Conservation (phyloP, 2,329 filamentous ascomycete species). For the Venturia effusa region DNA sequence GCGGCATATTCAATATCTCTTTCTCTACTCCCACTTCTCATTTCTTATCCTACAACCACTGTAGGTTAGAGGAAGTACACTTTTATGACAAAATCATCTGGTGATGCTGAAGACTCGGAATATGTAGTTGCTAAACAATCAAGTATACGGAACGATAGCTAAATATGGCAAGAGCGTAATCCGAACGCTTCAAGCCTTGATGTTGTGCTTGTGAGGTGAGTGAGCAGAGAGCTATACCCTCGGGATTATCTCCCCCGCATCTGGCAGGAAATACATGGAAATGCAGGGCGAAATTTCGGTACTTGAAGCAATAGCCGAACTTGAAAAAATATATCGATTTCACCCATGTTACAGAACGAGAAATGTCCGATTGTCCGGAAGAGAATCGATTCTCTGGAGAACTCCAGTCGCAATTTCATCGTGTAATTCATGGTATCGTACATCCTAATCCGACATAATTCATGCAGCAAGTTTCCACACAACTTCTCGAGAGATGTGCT, state of each 20-base stretch:
- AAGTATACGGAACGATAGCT: too few species aligned
- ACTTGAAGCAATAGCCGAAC: background rate
- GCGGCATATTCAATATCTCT: slow-evolving; percentile 1
- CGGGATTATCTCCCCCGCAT: background rate
- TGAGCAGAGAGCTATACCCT: background rate
- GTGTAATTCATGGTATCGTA: slow-evolving; percentile 1
- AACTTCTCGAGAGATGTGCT: background rate
- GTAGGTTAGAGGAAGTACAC: too few species aligned
- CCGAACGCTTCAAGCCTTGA: background rate
- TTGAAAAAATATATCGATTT: background rate
- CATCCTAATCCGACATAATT: background rate
- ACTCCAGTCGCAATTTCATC: background rate
- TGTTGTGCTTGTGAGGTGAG: background rate
- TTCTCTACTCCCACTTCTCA: too few species aligned
- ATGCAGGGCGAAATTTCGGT: background rate
- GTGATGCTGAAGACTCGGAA: too few species aligned
- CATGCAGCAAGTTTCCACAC: background rate
- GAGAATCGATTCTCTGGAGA: background rate
- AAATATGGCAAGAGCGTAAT: too few species aligned
- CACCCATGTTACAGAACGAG: background rate
- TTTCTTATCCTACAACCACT: too few species aligned
- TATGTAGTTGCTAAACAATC: too few species aligned
- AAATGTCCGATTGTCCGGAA: background rate
- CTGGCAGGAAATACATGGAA: background rate
- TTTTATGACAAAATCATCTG: too few species aligned